phyloP scores from a whole-genome alignment of 331 rosid species.

The Erythrophleum ivorense region DNA sequence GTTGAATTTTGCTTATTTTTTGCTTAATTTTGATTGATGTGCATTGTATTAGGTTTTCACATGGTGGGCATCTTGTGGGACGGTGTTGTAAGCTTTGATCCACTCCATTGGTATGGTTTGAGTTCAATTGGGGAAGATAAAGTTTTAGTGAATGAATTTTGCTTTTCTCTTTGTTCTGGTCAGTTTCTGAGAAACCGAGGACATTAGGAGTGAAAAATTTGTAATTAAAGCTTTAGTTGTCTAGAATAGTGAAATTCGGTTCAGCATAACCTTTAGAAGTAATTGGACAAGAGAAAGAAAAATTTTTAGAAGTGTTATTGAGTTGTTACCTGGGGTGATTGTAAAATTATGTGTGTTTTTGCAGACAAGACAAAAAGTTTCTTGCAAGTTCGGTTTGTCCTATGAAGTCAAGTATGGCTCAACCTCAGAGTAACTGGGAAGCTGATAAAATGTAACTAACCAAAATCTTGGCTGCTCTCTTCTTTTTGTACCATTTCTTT shows the following conservation, averaged over 20 bases:
- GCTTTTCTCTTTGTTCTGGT: conserved; percentile 10
- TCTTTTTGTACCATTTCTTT: neutral
- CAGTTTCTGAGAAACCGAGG: conserved; percentile 26
- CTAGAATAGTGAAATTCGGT: conserved; percentile 4
- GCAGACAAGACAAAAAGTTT: conserved; percentile 37
- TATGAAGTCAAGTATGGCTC: conserved; percentile 65
- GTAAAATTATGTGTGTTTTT: conserved; percentile 25
- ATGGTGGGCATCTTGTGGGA: conserved; percentile 20
- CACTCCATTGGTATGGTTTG: conserved; percentile 32
- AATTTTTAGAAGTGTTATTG: conserved; percentile 7
- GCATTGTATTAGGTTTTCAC: conserved; percentile 30
- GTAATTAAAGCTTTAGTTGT: neutral
- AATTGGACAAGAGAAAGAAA: conserved; percentile 3
- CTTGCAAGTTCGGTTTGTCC: conserved; percentile 29
- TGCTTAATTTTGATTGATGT: conserved; percentile 28
- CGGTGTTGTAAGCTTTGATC: conserved; percentile 46
- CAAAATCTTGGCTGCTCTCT: conserved; percentile 1
- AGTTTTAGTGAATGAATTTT: neutral
- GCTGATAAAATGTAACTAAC: conserved; percentile 82
- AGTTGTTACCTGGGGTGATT: conserved; percentile 18
- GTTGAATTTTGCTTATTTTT: conserved; percentile 16
- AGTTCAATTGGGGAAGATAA: conserved; percentile 26
- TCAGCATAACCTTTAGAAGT: neutral
- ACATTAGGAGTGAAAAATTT: conserved; percentile 1
- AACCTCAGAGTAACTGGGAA: conserved; percentile 88